Conservation (phyloP, 768 basidiomycete genomes). For the Pholiota molesta region DNA sequence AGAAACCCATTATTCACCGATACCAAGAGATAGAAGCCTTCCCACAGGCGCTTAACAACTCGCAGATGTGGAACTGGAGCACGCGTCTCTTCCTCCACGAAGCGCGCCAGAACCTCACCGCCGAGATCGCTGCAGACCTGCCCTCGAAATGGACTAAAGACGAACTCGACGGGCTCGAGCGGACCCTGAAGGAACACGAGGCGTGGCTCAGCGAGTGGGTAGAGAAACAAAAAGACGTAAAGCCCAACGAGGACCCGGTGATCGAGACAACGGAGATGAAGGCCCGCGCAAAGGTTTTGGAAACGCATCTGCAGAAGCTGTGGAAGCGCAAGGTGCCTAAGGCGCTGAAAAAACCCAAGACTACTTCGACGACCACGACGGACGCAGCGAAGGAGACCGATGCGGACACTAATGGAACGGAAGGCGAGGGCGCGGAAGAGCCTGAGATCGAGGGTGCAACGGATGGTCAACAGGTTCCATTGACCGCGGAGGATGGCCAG, state of each 20-base stretch:
- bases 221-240: slow-evolving; percentile 77
- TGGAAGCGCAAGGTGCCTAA: slow-evolving; percentile 72
- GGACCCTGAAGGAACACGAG: slow-evolving; percentile 77
- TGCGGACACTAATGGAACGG: slow-evolving; percentile 7
- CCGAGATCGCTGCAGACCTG: slow-evolving; percentile 58
- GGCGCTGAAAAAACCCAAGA: slow-evolving; percentile 50
- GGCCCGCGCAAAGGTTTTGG: slow-evolving; percentile 77
- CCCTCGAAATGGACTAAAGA: slow-evolving; percentile 83
- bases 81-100: slow-evolving; percentile 85
- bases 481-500: slow-evolving; percentile 7
- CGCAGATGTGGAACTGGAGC: slow-evolving; percentile 88
- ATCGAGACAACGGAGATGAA: slow-evolving; percentile 86
- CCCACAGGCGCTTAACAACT: slow-evolving; percentile 79
- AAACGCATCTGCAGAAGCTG: slow-evolving; percentile 71
- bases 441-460: slow-evolving; percentile 7
- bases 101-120: slow-evolving; percentile 74
- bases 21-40: slow-evolving; percentile 90
- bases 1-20: slow-evolving; percentile 82
- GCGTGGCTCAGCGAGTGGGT: slow-evolving; percentile 82
- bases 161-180: slow-evolving; percentile 84
- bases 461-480: slow-evolving; percentile 18
- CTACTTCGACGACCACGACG: slow-evolving; percentile 29
- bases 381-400: slow-evolving; percentile 22
- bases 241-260: slow-evolving; percentile 82
- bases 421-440: slow-evolving; percentile 7